Percentiles rank a stretch among this genome's conserved stretches.
Evolutionary conservation across 2,329 filamentous ascomycete genomes (phyloP).

Genomic region (Boeremia exigua): DNA sequence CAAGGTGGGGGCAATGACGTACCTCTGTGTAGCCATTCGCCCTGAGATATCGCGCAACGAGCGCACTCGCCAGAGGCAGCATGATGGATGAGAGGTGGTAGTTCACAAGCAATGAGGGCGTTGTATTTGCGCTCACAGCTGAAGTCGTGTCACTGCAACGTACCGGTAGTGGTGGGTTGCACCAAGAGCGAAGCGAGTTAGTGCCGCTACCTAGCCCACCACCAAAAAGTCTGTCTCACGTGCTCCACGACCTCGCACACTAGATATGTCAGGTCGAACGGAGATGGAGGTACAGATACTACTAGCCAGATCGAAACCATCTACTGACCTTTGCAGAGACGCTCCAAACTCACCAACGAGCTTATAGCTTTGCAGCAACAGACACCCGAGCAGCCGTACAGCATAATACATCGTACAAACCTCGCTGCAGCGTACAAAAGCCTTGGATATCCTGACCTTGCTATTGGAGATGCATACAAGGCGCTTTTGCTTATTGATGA

Average conservation of each 20-base stretch:
- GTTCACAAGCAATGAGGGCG: background rate
- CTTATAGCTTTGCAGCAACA: slow-evolving; percentile 34
- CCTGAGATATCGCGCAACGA: slow-evolving; percentile 52
- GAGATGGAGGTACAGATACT: slow-evolving; percentile 6
- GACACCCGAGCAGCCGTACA: slow-evolving; percentile 44
- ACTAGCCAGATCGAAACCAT: background rate
- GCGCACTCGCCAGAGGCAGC: slow-evolving; percentile 48
- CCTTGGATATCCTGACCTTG: slow-evolving; percentile 87
- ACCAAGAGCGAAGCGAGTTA: slow-evolving; percentile 12
- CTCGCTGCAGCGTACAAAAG: slow-evolving; percentile 74
- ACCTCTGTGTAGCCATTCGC: slow-evolving; percentile 51
- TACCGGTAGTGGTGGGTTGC: slow-evolving; percentile 4
- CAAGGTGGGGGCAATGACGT: slow-evolving; percentile 17
- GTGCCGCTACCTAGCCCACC: slow-evolving; percentile 7
- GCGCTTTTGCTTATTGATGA: slow-evolving; percentile 88
- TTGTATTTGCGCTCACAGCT: background rate
- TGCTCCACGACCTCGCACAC: background rate
- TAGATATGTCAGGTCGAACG: background rate
- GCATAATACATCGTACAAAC: slow-evolving; percentile 56
- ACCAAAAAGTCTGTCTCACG: slow-evolving; percentile 19
- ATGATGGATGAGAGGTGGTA: slow-evolving; percentile 17
- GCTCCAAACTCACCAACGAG: slow-evolving; percentile 22
- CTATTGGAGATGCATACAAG: slow-evolving; percentile 86
- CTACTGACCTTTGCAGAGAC: slow-evolving; percentile 6
- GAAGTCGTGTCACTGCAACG: slow-evolving; percentile 3